These are phyloP conservation scores for Stenocarpella maydis DNA, from an alignment of 2,329 filamentous ascomycete genomes.

Conservation along the genomic window DNA sequence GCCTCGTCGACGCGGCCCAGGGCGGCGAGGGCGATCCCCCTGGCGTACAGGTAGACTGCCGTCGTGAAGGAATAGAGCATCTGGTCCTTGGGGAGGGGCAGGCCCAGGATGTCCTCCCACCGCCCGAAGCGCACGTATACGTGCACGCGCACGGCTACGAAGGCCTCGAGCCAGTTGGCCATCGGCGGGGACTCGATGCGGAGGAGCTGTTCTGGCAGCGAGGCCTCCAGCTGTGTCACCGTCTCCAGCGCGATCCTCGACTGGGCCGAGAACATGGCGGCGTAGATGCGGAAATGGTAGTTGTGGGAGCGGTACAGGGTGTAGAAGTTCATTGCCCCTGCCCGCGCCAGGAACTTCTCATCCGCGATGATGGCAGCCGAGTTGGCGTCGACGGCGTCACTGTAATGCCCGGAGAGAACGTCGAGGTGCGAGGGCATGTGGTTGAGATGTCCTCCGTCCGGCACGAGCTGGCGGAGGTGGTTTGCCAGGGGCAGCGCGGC, in stretches of 20 bases:
- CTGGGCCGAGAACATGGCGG: constrained; percentile 79
- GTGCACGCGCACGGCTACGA: constrained; percentile 73
- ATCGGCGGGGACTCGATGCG: constrained; percentile 73
- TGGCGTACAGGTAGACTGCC: constrained; percentile 73
- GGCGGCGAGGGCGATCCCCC: constrained; percentile 72
- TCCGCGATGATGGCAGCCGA: constrained; percentile 72
- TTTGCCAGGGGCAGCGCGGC: constrained; percentile 68
- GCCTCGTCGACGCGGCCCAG: constrained; percentile 64
- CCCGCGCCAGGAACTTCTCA: constrained; percentile 67
- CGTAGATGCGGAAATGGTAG: constrained; percentile 79
- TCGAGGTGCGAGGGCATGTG: constrained; percentile 80
- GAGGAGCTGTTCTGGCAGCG: constrained; percentile 70
- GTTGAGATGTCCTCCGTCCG: constrained; percentile 72
- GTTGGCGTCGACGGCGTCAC: constrained; percentile 72
- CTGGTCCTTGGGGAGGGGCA: constrained; percentile 64
- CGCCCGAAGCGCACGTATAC: constrained; percentile 76
- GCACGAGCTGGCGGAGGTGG: constrained; percentile 68
- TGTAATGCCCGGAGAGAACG: constrained; percentile 76
- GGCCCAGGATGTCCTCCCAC: constrained; percentile 71
- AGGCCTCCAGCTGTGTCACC: constrained; percentile 64
- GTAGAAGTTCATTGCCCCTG: constrained; percentile 76
- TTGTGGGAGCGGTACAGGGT: constrained; percentile 79
- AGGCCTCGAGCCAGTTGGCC: constrained; percentile 81
- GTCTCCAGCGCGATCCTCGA: constrained; percentile 69
- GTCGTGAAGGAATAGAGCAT: constrained; percentile 74